Evolutionary conservation across 495 filamentous ascomycete genomes (phyloP).

Genomic region (Penicillium coprophilum): DNA sequence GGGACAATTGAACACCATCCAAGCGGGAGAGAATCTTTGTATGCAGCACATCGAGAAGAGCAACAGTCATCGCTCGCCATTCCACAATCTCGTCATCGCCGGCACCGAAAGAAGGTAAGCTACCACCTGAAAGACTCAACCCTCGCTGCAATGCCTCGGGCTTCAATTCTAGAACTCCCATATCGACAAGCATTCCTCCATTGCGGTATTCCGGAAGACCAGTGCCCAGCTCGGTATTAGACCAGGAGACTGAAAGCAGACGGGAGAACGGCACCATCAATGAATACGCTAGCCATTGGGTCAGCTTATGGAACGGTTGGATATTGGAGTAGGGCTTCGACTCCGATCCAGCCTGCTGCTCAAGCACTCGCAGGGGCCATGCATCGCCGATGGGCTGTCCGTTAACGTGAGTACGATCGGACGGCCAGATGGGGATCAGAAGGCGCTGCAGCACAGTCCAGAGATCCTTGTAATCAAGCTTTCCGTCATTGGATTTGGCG

Average conservation of each 20-base stretch:
- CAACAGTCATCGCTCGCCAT: conserved; percentile 80
- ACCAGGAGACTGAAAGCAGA: conserved; percentile 73
- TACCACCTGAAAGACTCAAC: conserved; percentile 51
- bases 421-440: conserved; percentile 55
- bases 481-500: conserved; percentile 16
- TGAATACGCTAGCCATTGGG: conserved; percentile 88
- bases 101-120: conserved; percentile 72
- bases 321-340: conserved; percentile 26
- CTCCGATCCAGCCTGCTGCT: conserved; percentile 6
- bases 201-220: conserved; percentile 88
- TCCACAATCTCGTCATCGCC: conserved; percentile 85
- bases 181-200: conserved; percentile 80
- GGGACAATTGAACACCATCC: conserved; percentile 58
- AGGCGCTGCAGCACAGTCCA: conserved; percentile 53
- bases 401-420: conserved; percentile 51
- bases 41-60: conserved; percentile 76
- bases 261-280: conserved; percentile 84
- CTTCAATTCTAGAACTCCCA: conserved; percentile 78
- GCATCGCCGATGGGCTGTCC: conserved; percentile 57
- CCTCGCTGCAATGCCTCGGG: conserved; percentile 57
- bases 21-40: conserved; percentile 57
- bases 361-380: conserved; percentile 47
- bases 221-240: conserved; percentile 73
- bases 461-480: conserved; percentile 37
- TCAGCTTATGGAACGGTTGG: conserved; percentile 78